Evolutionary conservation across 2,329 filamentous ascomycete genomes (phyloP).

Genomic region (Chaetomiaceae sp.): DNA sequence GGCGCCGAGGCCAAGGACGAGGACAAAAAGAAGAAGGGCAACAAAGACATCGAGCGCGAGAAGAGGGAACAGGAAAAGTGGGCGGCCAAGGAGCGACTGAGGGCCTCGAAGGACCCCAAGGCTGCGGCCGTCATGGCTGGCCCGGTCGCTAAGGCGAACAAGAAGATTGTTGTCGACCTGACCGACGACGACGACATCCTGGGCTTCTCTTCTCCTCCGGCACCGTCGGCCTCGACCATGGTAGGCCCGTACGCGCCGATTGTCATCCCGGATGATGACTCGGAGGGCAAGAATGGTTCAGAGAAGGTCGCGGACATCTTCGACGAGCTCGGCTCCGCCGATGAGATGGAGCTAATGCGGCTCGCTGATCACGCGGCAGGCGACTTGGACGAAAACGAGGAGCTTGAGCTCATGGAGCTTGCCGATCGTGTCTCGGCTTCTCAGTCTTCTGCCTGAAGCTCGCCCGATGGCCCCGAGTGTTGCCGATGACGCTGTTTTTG

Average conservation of each 20-base stretch:
- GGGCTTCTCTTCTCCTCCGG: not conserved
- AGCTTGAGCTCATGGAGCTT: constrained; percentile 2
- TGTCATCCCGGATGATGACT: not conserved
- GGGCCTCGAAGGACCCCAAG: not conserved
- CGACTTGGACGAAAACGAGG: constrained; percentile 3
- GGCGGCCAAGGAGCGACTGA: not conserved
- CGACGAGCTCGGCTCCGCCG: constrained; percentile 6
- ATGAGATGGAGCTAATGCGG: constrained; percentile 6
- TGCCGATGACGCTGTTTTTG: not conserved
- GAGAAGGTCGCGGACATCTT: not conserved
- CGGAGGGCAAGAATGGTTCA: no score
- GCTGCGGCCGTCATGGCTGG: constrained; percentile 3
- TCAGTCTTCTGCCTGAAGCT: not conserved
- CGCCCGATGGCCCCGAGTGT: not conserved
- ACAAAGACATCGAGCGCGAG: not conserved
- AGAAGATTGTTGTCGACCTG: constrained; percentile 12
- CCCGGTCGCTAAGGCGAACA: not conserved
- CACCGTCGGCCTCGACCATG: not conserved
- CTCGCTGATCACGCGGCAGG: constrained; percentile 9
- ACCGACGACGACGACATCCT: constrained; percentile 7
- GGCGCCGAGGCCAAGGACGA: not conserved
- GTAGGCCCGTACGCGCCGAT: not conserved
- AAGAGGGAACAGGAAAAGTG: not conserved
- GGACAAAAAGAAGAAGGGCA: not conserved
- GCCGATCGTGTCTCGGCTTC: not conserved